Evolutionary conservation across 176 grass and related monocot genomes (phyloP).

Genomic region (Urochloa ruziziensis): DNA sequence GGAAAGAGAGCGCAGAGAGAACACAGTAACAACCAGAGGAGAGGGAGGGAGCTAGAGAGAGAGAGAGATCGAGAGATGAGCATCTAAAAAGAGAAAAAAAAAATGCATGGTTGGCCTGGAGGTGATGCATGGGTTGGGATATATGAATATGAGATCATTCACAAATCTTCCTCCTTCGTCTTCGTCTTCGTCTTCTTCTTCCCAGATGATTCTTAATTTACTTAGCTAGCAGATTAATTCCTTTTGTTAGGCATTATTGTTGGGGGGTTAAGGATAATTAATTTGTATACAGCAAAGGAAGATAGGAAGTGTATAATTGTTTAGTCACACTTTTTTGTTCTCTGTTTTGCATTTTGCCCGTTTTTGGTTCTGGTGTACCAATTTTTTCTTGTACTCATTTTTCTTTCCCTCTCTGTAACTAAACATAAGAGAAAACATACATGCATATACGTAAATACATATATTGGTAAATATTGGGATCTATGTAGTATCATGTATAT

Average conservation of each 20-base stretch:
- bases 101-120: conserved; percentile 28
- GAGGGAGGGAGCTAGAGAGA: conserved; percentile 5
- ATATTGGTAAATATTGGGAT: conserved; percentile 45
- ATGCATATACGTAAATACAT: conserved; percentile 45
- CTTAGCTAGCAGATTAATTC: conserved; percentile 62
- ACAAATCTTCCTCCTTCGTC: neutral
- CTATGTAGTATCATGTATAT: neutral
- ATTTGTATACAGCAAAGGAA: conserved; percentile 80
- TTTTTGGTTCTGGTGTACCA: conserved; percentile 41
- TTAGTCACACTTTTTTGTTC: conserved; percentile 51
- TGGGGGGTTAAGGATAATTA: conserved; percentile 55
- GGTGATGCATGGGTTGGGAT: conserved; percentile 46
- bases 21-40: neutral
- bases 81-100: conserved; percentile 22
- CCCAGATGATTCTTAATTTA: conserved; percentile 67
- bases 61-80: neutral
- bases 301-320: conserved; percentile 71
- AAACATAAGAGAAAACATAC: conserved; percentile 66
- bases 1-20: conserved; percentile 6
- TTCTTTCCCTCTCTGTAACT: conserved; percentile 57
- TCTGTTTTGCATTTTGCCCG: conserved; percentile 32
- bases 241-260: conserved; percentile 77
- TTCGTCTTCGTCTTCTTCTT: conserved; percentile 32
- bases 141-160: conserved; percentile 51
- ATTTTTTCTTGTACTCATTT: conserved; percentile 50